Evolutionary conservation across 805 yeast genomes (phyloP), one percentile per base, ranked within the genome.

Genomic region (Candida schatavii): DNA sequence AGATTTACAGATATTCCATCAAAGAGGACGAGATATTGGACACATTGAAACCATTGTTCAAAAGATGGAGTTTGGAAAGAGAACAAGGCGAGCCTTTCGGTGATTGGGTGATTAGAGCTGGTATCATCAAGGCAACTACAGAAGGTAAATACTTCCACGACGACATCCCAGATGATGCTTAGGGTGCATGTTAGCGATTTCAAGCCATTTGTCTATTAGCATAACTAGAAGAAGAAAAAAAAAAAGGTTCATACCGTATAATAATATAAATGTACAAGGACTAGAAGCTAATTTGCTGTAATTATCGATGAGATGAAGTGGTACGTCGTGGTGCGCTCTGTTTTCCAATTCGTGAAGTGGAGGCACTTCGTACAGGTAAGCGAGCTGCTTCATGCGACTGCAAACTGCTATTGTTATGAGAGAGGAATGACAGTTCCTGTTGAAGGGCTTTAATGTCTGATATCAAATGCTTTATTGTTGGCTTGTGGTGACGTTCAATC

Each of bases 101-200:
- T 59, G 98, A 91, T 62, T 91, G 86, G 73, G 78, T 85, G 49
- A 77, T 91, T 49, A 81, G 98, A 68, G 76, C 72, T 37, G 96
- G 95, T n/a, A 78, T 88, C 45, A 88, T 91, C 59, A 83, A 81
- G 56, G 93, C 90, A 47, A 90, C 97, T 22, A 67, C 79, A 35
- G 96, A 88, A 63, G 98, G 98, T 48, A 87, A 84, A 62, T 83
- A 79, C 62, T 90, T 93, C 88, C 96, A 95, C 74, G 97, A 91
- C 46, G 93, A 87, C 57, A 80, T 91, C 48, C 84, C 91, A 26
- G 95, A 84, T 59, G 90, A 83, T 37, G 83, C 85, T 39, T 72
- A 64, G 27, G 11, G 37, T 49, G 19, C 18, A 31, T 15, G 18
- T 31, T 13, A 29, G 6, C 17, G 9, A n/a, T n/a, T n/a, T n/a